phyloP scores from a whole-genome alignment of 2,329 filamentous ascomycete genomes.

The Colletotrichum australisinense region DNA sequence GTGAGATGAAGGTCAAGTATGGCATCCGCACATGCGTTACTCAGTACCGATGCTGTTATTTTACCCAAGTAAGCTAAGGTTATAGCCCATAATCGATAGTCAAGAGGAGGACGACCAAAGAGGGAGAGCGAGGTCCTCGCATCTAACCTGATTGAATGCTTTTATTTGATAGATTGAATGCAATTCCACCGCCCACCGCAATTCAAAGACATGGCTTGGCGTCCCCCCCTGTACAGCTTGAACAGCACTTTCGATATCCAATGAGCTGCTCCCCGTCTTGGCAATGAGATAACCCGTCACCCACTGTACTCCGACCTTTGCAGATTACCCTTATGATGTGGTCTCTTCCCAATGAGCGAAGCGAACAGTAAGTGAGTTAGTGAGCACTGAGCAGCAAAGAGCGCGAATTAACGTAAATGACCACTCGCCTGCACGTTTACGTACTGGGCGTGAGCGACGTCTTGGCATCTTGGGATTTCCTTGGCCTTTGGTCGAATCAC shows the following conservation, averaged over 20 bases:
- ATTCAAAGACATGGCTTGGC: constrained; percentile 28
- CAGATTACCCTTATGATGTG: not conserved
- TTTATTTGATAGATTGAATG: not conserved
- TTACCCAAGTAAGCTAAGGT: not conserved
- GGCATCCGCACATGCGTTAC: not conserved
- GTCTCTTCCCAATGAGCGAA: not conserved
- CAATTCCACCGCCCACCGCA: not conserved
- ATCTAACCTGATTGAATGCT: constrained; percentile 2
- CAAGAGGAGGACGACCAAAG: not conserved
- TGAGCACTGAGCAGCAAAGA: not conserved
- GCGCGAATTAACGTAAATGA: not conserved
- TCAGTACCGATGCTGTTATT: not conserved
- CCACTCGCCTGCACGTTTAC: constrained; percentile 25
- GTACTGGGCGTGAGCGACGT: constrained; percentile 15
- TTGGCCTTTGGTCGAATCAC: constrained; percentile 21
- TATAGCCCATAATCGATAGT: not conserved
- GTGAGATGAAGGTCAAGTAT: not conserved
- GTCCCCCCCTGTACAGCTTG: not conserved
- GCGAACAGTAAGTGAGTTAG: not conserved
- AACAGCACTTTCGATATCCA: not conserved
- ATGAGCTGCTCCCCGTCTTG: not conserved
- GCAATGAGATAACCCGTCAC: not conserved
- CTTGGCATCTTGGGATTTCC: constrained; percentile 18
- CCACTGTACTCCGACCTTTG: not conserved
- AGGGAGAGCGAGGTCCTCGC: not conserved